Percentiles rank a stretch among this genome's conserved stretches.
Evolutionary conservation across 805 yeast species (phyloP).

Genomic region (Metschnikowia corniflorae): DNA sequence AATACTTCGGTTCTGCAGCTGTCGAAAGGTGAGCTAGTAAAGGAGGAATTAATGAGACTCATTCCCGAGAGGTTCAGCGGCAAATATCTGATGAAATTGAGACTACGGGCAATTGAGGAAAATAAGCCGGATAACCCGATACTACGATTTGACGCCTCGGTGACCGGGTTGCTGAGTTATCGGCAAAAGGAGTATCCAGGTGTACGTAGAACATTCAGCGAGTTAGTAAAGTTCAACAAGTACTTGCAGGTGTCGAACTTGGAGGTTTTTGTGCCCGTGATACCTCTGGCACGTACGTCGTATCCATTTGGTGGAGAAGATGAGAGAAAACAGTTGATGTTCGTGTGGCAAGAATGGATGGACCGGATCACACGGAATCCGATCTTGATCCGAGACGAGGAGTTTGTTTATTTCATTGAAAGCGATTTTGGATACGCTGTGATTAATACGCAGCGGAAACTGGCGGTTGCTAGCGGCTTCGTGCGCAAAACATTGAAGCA

Average conservation of each 20-base stretch:
- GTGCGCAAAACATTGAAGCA: slow-evolving; percentile 89
- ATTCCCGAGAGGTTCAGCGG: slow-evolving; percentile 50
- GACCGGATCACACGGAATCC: slow-evolving; percentile 70
- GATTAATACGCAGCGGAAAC: slow-evolving; percentile 52
- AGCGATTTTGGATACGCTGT: slow-evolving; percentile 67
- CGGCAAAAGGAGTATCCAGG: slow-evolving; percentile 68
- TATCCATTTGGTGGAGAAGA: slow-evolving; percentile 86
- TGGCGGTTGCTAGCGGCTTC: slow-evolving; percentile 75
- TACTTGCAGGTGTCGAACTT: slow-evolving; percentile 78
- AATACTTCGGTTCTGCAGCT: background rate
- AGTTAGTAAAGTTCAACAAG: slow-evolving; percentile 69
- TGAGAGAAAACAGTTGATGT: slow-evolving; percentile 55
- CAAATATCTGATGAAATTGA: slow-evolving; percentile 45
- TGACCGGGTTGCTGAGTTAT: slow-evolving; percentile 64
- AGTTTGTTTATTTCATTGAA: slow-evolving; percentile 78
- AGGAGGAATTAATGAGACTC: slow-evolving; percentile 41
- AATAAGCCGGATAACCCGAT: slow-evolving; percentile 76
- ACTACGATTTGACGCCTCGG: slow-evolving; percentile 56
- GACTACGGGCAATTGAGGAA: slow-evolving; percentile 68
- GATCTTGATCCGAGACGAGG: slow-evolving; percentile 81
- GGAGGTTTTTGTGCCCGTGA: slow-evolving; percentile 89
- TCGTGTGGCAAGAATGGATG: slow-evolving; percentile 81
- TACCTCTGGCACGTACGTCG: slow-evolving; percentile 71
- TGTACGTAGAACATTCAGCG: slow-evolving; percentile 76
- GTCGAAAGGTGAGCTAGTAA: slow-evolving; percentile 25